Conservation (phyloP, 305 asterid genomes). For the Solanum hybrid region DNA sequence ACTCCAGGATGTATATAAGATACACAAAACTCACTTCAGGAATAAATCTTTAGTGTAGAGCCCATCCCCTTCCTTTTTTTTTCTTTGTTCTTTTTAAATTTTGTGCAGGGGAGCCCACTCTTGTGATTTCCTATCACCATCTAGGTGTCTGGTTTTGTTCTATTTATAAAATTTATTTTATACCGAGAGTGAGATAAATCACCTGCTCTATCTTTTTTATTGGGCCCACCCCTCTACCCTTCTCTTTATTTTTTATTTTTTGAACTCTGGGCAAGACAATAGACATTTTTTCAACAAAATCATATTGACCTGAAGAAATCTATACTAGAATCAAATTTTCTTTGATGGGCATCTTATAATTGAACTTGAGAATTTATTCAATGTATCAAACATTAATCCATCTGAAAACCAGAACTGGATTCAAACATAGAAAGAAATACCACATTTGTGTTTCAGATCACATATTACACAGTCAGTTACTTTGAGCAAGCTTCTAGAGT, state of each 20-base stretch:
- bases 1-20: background rate
- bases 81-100: background rate
- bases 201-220: background rate
- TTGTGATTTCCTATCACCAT: background rate
- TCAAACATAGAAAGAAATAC: background rate
- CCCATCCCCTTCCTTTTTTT: background rate
- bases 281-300: background rate
- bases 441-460: background rate
- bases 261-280: background rate
- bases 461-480: background rate
- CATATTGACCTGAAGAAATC: background rate
- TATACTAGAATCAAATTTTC: background rate
- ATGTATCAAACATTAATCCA: background rate
- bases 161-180: background rate
- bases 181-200: background rate
- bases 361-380: background rate
- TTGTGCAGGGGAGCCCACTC: background rate
- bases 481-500: background rate
- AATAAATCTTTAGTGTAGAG: background rate
- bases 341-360: background rate
- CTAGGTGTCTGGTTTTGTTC: background rate
- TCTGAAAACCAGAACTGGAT: background rate
- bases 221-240: background rate
- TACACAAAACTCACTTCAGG: background rate
- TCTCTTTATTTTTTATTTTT: background rate